These are phyloP conservation scores for Xylaria sp. DNA, from an alignment of 2,329 filamentous ascomycete species.

Conservation along the genomic window DNA sequence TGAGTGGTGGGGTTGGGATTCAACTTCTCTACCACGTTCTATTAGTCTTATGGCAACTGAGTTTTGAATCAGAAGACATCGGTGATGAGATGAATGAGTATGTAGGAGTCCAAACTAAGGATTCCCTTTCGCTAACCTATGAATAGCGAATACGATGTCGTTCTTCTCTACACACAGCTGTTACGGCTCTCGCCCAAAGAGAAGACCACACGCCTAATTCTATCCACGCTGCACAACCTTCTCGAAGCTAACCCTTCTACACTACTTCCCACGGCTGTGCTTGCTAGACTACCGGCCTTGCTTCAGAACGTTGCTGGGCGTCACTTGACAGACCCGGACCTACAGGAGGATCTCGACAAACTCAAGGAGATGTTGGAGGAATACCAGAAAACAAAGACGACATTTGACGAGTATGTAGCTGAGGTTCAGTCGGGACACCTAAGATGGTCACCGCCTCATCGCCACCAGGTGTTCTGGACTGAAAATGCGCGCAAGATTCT, in stretches of 20 bases:
- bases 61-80: conserved; percentile 84
- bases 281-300: conserved; percentile 81
- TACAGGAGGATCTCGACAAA: conserved; percentile 70
- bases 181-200: conserved; percentile 94
- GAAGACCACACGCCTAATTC: conserved; percentile 91
- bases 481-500: conserved; percentile 91
- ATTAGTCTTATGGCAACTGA: conserved; percentile 94
- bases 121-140: conserved; percentile 43
- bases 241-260: conserved; percentile 76
- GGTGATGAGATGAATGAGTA: conserved; percentile 86
- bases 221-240: conserved; percentile 91
- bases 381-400: conserved; percentile 76
- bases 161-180: conserved; percentile 91
- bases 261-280: conserved; percentile 83
- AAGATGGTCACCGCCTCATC: conserved; percentile 92
- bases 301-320: conserved; percentile 71
- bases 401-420: conserved; percentile 89
- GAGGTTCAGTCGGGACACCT: conserved; percentile 89
- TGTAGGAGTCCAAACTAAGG: conserved; percentile 47
- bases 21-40: conserved; percentile 95
- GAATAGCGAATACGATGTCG: conserved; percentile 86
- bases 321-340: conserved; percentile 72
- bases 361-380: conserved; percentile 73
- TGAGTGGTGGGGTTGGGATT: conserved; percentile 86
- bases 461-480: conserved; percentile 87